These are phyloP conservation scores for Wallacemonas rigidus DNA, from an alignment of 208 protist species.

Conservation along the genomic window DNA sequence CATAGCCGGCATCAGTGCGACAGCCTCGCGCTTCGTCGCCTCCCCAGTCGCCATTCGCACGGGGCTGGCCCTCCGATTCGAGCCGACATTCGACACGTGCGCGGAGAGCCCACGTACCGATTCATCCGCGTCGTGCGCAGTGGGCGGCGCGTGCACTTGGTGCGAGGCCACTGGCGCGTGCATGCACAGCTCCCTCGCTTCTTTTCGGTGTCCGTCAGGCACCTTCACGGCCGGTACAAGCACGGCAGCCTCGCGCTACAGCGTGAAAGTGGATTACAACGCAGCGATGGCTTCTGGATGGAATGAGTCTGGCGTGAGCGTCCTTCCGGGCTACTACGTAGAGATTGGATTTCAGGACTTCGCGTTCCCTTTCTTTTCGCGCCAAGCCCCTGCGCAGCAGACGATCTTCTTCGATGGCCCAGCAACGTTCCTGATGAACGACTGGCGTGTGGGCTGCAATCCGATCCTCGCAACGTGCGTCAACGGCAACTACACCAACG, in stretches of 20 bases:
- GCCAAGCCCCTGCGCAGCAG: not conserved
- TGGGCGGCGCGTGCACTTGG: not conserved
- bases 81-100: constrained; percentile 9
- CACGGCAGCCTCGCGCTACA: not conserved
- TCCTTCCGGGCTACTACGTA: no score
- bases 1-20: constrained; percentile 3
- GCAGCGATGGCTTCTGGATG: not conserved
- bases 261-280: constrained; percentile 8
- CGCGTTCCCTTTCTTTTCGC: constrained; percentile 1
- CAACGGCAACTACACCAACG: constrained; percentile 31
- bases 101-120: constrained; percentile 1
- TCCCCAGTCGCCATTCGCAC: constrained; percentile 6
- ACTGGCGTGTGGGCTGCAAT: not conserved
- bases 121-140: not conserved
- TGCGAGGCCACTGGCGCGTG: constrained; percentile 1
- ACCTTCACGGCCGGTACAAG: not conserved
- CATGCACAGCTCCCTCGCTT: constrained; percentile 7
- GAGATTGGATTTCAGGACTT: not conserved
- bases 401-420: not conserved
- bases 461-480: constrained; percentile 22
- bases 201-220: not conserved
- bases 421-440: not conserved
- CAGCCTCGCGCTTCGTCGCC: constrained; percentile 2
- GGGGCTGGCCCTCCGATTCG: constrained; percentile 6
- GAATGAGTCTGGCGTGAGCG: not conserved